Base-by-base conservation (phyloP, 176 grass and related monocot species). In the Cymbopogon citratus region DNA sequence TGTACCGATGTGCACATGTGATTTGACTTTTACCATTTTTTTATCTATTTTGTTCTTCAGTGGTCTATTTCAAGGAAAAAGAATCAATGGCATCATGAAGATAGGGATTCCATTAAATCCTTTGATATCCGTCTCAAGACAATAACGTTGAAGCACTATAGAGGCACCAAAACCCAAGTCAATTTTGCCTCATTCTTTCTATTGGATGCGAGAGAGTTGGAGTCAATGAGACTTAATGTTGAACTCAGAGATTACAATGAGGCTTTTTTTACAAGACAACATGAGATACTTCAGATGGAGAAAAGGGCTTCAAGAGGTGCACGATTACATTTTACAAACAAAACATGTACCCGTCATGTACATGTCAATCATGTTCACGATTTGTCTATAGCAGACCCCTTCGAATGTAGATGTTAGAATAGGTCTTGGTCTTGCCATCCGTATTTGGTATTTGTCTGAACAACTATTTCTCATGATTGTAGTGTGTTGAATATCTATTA, bases 81-180 rank as follows among this genome's bases (percentile, higher is more conserved):
- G 10, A 74, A 54, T n/a, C 9, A 0, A 2, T 74, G 71, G 71
- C 46, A 28, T n/a, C 71, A 18, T 54, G 54, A 74, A 34, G 46
- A 74, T 18, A 54, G 9, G 46, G 1, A 12, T 29, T 9, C 35
- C 3, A 52, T 54, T 21, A 33, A 74, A n/a, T 7, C 9, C 16
- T 9, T 12, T 74, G 71, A 74, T 16, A 54, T 74, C 27, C 46
- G 2, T 74, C 71, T 74, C 9, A 74, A 74, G 46, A 74, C 28
- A 35, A 10, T 74, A 21, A 29, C n/a, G 28, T n/a, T 74, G 46
- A 48, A 54, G 16, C 4, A 6, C 2, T 33, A 74, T 52, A 9
- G 28, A 8, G 45, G 28, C 9, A 74, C 29, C 27, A 34, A 0
- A 10, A 10, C 8, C 21, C 46, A 34, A 13, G 16, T 74, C 1